Evolutionary conservation across 2,329 filamentous ascomycete genomes (phyloP), one percentile per base, ranked within the genome.

Genomic region (Pseudogymnoascus sp.): DNA sequence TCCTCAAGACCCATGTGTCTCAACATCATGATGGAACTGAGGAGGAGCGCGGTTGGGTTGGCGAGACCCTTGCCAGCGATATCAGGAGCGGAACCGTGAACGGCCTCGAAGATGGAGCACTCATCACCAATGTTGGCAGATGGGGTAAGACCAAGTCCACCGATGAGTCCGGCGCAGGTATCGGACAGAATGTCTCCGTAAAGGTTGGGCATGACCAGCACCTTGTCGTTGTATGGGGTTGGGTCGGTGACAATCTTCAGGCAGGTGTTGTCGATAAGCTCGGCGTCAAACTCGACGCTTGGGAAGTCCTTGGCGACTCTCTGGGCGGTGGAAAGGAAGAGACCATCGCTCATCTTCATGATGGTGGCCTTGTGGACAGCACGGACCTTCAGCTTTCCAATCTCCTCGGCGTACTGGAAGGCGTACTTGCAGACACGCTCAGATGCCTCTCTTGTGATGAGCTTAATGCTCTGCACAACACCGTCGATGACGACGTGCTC

Each of bases 321-420:
- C 69, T 86, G 81, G 69, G 88, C 94, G 65, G 89, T 91, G 77
- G 84, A 89, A 69, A 99, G 84, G 87, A 99, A 99, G 65, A 99
- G 90, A 79, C 94, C 94, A 76, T 99, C 94, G 74, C 89, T 93
- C 90, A 97, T 96, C 87, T 99, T 99, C 94, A 99, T 99, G 81
- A 99, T 99, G 74, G 94, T 97, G 76, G 94, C 94, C 86, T 99
- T 99, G 89, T 99, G 94, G 66, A 97, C 92, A 63, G 91, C 93
- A 73, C 92, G 91, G 72, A 97, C 93, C 89, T 97, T 97, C 75
- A 86, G 92, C 82, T 90, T 90, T 78, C 92, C 91, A 73, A 97
- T 89, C 70, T 90, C 85, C 77, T 94, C 84, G 69, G 94, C 94
- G 76, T 99, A 91, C 81, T 99, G 93, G 87, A 99, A 99, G 71